phyloP scores from a whole-genome alignment of 1,284 basidiomycete genomes.

The Veloboletus limbatus region DNA sequence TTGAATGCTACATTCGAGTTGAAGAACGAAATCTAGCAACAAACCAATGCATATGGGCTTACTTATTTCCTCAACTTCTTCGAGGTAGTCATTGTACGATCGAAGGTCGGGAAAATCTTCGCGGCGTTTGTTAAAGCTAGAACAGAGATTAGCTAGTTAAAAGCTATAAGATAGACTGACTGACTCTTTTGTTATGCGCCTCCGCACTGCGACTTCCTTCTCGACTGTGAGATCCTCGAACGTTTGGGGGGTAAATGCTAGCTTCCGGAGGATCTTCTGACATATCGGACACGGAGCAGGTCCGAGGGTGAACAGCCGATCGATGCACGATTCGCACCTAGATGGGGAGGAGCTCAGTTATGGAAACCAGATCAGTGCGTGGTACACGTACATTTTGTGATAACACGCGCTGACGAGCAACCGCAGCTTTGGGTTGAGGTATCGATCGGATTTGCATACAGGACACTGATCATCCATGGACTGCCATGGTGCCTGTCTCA shows the following conservation, averaged over 20 bases:
- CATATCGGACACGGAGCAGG: conserved; percentile 97
- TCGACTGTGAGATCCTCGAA: conserved; percentile 97
- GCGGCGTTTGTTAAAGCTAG: conserved; percentile 87
- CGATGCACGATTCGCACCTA: conserved; percentile 98
- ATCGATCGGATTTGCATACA: conserved; percentile 95
- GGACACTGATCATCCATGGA: conserved; percentile 95
- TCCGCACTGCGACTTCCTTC: conserved; percentile 90
- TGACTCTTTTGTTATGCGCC: conserved; percentile 83
- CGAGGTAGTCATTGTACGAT: conserved; percentile 95
- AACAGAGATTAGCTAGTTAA: neutral
- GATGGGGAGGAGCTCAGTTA: conserved; percentile 13
- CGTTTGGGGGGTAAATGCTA: conserved; percentile 93
- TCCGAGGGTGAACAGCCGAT: conserved; percentile 92
- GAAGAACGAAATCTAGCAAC: conserved; percentile 4
- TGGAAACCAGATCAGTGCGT: neutral
- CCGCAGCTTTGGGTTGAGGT: conserved; percentile 91
- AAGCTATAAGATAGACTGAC: conserved; percentile 6
- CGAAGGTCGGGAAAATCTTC: conserved; percentile 86
- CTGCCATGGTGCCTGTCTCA: conserved; percentile 39
- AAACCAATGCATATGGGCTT: conserved; percentile 31
- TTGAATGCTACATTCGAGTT: conserved; percentile 73
- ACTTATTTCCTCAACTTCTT: conserved; percentile 96
- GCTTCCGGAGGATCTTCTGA: conserved; percentile 84
- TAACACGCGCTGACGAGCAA: conserved; percentile 96
- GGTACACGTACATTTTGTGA: conserved; percentile 84